phyloP scores from a whole-genome alignment of 169 alveolate genomes.

The Plasmodium coatneyi region DNA sequence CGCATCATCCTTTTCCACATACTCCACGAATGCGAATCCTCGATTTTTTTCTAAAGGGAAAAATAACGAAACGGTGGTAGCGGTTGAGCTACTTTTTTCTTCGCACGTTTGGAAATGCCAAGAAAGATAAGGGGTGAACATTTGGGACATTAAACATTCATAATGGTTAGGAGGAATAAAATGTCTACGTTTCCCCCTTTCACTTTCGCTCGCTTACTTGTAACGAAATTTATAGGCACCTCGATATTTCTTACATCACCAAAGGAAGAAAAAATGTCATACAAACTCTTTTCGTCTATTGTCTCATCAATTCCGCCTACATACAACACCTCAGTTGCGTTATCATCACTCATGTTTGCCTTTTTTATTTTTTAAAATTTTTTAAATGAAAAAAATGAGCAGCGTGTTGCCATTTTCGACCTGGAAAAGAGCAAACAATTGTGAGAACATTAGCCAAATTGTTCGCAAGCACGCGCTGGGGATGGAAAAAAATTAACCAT shows the following conservation, averaged over 20 bases:
- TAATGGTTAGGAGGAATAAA: neutral
- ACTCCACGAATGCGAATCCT: slow-evolving; percentile 85
- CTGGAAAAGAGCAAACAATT: neutral
- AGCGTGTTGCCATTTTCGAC: neutral
- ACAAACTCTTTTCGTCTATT: slow-evolving; percentile 82
- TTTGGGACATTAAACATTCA: neutral
- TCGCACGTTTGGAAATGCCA: neutral
- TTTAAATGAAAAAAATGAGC: neutral
- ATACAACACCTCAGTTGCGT: slow-evolving; percentile 59
- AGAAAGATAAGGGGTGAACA: neutral
- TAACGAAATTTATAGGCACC: slow-evolving; percentile 83
- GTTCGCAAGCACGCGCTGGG: neutral
- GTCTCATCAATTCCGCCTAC: slow-evolving; percentile 87
- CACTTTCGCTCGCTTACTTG: slow-evolving; percentile 73
- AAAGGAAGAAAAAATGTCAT: slow-evolving; percentile 85
- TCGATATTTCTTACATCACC: slow-evolving; percentile 85
- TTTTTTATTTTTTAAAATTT: neutral
- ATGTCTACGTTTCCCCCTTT: neutral
- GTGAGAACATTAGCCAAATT: neutral
- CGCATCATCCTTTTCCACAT: slow-evolving; percentile 86
- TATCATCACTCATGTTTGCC: slow-evolving; percentile 41
- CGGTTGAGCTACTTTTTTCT: neutral
- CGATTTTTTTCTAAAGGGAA: slow-evolving; percentile 77
- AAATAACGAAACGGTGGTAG: neutral
- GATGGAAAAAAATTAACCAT: neutral